phyloP scores from a whole-genome alignment of 805 yeast genomes.

The Scheffersomyces spartinae region DNA sequence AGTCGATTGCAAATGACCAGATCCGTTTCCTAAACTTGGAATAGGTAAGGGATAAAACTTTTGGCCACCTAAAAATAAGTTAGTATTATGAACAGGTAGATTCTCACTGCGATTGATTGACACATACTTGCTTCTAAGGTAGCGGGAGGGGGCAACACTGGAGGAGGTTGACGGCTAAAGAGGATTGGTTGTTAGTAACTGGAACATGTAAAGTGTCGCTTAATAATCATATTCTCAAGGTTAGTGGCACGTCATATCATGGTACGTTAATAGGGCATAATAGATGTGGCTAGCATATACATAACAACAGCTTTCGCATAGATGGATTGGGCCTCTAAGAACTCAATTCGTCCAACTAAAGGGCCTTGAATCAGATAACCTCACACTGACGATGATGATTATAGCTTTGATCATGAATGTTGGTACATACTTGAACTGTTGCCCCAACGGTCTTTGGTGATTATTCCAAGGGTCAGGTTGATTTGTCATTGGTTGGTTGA shows the following conservation, averaged over 20 bases:
- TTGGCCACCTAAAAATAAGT: slow-evolving; percentile 25
- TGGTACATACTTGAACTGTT: slow-evolving; percentile 30
- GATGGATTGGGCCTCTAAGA: no score
- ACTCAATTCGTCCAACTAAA: no score
- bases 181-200: slow-evolving; percentile 11
- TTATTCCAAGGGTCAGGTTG: slow-evolving; percentile 32
- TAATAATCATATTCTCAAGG: background rate
- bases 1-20: slow-evolving; percentile 25
- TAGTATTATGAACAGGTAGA: slow-evolving; percentile 9
- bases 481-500: slow-evolving; percentile 27
- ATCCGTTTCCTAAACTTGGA: slow-evolving; percentile 35
- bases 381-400: background rate
- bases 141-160: slow-evolving; percentile 52
- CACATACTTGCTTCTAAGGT: slow-evolving; percentile 38
- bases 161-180: slow-evolving; percentile 45
- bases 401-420: background rate
- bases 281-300: no score
- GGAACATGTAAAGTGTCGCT: background rate
- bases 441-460: slow-evolving; percentile 31
- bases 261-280: background rate
- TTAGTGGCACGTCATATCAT: background rate
- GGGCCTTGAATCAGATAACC: background rate
- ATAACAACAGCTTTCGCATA: no score
- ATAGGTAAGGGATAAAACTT: slow-evolving; percentile 39
- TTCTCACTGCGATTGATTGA: background rate